Evolutionary conservation across 192 early-diverging fungal species (phyloP).

Genomic region (Podila minutissima): DNA sequence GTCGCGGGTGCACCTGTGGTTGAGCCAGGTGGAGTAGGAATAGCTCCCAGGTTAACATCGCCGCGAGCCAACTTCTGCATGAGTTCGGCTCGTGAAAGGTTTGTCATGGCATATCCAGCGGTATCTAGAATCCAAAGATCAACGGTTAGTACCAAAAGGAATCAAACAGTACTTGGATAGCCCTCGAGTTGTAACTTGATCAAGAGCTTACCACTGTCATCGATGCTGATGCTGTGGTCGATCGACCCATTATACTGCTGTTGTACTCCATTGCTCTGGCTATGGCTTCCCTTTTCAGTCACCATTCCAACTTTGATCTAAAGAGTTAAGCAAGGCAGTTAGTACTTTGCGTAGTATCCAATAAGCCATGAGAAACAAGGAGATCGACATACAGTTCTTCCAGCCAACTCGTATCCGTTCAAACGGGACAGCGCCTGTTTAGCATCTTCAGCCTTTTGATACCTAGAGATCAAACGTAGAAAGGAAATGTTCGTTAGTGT

Average conservation of each 20-base stretch:
- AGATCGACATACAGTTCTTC: conserved; percentile 63
- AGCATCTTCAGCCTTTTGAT: conserved; percentile 74
- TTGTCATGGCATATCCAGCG: conserved; percentile 72
- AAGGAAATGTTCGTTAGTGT: neutral
- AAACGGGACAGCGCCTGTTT: conserved; percentile 82
- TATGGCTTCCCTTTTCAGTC: conserved; percentile 65
- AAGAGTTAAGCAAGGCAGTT: neutral
- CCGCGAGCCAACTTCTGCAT: conserved; percentile 84
- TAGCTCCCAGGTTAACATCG: conserved; percentile 52
- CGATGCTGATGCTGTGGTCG: conserved; percentile 48
- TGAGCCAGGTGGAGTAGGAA: conserved; percentile 18
- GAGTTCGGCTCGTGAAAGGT: conserved; percentile 75
- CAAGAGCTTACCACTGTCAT: conserved; percentile 41
- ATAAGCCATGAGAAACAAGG: neutral
- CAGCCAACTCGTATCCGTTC: conserved; percentile 86
- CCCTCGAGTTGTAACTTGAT: neutral
- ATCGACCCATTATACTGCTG: conserved; percentile 62
- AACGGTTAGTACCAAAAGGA: neutral
- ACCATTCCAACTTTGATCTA: conserved; percentile 83
- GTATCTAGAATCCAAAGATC: conserved; percentile 45
- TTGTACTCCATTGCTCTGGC: conserved; percentile 49
- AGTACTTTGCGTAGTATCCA: too few species aligned
- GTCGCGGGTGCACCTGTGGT: conserved; percentile 26
- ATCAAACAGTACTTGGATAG: neutral
- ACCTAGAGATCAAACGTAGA: conserved; percentile 52